These are phyloP conservation scores for Trypanosoma platydactyli DNA, from an alignment of 208 protist genomes.

Conservation along the genomic window DNA sequence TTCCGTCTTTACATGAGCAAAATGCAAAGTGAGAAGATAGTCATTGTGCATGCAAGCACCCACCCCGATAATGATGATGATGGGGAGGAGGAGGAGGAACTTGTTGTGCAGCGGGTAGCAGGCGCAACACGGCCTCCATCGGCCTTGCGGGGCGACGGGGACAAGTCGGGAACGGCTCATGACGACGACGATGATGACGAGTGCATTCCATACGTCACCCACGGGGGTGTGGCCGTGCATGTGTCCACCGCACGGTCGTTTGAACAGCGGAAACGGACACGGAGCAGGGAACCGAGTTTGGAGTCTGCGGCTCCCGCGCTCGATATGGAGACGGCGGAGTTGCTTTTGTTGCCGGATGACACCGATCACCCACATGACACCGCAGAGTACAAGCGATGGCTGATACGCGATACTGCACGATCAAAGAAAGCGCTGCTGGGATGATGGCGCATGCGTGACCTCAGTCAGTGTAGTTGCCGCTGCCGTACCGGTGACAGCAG, in stretches of 20 bases:
- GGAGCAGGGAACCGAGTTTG: slow-evolving; percentile 6
- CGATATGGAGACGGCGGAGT: slow-evolving; percentile 20
- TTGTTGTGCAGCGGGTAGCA: background rate
- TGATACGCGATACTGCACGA: slow-evolving; percentile 33
- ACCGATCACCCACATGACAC: slow-evolving; percentile 60
- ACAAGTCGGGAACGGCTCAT: background rate
- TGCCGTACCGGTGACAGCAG: no score
- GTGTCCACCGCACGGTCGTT: slow-evolving; percentile 1
- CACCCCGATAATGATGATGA: slow-evolving; percentile 51
- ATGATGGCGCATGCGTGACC: background rate
- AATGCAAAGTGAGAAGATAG: slow-evolving; percentile 18
- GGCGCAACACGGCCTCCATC: background rate
- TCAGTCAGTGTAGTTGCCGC: background rate
- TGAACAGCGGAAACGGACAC: slow-evolving; percentile 14
- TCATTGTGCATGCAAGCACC: slow-evolving; percentile 29
- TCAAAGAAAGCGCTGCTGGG: slow-evolving; percentile 17
- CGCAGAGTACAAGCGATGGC: slow-evolving; percentile 56
- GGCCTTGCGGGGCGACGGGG: background rate
- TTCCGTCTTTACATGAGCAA: background rate
- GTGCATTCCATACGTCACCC: slow-evolving; percentile 45
- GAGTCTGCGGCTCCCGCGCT: background rate
- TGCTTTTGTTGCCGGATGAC: slow-evolving; percentile 47
- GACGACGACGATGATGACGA: slow-evolving; percentile 35
- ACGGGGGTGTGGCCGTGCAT: background rate
- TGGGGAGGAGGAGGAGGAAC: slow-evolving; percentile 31